A percentile compares a stretch with the other conserved stretches of the same genome.
Conservation (phyloP, 1,284 basidiomycete species). For the Ustilago sp. region DNA sequence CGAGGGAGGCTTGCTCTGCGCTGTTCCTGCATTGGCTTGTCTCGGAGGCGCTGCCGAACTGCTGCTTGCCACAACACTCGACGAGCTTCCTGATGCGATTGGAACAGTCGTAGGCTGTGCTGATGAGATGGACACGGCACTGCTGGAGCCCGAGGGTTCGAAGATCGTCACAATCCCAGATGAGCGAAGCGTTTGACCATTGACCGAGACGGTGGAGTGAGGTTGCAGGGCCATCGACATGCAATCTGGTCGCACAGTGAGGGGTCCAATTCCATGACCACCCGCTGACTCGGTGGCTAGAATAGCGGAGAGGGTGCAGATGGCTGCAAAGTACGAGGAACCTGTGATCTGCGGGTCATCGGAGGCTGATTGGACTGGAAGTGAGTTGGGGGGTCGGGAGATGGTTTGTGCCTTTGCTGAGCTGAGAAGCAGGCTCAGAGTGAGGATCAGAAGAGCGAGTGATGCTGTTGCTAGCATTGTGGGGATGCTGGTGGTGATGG, state of each 20-base stretch:
- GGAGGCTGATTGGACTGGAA: slow-evolving; percentile 28
- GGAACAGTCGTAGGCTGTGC: slow-evolving; percentile 9
- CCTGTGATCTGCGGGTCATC: slow-evolving; percentile 33
- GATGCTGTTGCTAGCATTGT: background rate
- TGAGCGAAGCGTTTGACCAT: slow-evolving; percentile 37
- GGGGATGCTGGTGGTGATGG: background rate
- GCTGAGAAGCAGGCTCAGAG: slow-evolving; percentile 1
- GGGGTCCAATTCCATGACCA: slow-evolving; percentile 30
- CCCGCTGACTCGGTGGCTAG: slow-evolving; percentile 21
- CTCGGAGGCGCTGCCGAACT: slow-evolving; percentile 13
- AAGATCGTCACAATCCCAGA: slow-evolving; percentile 42
- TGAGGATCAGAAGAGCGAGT: background rate
- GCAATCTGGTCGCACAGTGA: slow-evolving; percentile 21
- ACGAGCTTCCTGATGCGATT: background rate
- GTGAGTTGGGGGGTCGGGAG: slow-evolving; percentile 22
- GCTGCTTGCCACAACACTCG: background rate
- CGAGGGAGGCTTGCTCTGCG: slow-evolving; percentile 4
- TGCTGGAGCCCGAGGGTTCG: slow-evolving; percentile 1
- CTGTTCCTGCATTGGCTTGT: slow-evolving; percentile 25
- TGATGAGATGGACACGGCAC: slow-evolving; percentile 2
- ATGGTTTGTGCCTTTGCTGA: slow-evolving; percentile 12
- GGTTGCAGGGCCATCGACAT: slow-evolving; percentile 27
- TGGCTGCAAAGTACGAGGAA: slow-evolving; percentile 12
- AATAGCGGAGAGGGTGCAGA: slow-evolving; percentile 26
- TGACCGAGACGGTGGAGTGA: slow-evolving; percentile 12